Evolutionary conservation across 345 rosid species (phyloP).

Genomic region (Capsella bursapastoris): DNA sequence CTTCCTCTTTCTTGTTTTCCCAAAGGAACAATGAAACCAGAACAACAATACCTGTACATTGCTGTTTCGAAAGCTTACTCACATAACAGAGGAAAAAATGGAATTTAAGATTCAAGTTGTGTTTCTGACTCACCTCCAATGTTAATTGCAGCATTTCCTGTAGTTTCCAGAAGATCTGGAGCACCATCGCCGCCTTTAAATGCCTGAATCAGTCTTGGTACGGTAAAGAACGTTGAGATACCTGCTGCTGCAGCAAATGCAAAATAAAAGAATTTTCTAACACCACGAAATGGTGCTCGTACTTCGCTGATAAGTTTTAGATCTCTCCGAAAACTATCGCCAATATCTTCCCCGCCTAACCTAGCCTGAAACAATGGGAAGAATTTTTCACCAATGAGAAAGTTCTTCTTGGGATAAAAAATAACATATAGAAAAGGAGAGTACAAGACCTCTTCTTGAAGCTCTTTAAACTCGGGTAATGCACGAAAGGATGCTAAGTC

Average conservation of each 20-base stretch:
- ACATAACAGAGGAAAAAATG: constrained; percentile 40
- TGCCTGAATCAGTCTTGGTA: constrained; percentile 79
- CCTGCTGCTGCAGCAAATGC: constrained; percentile 94
- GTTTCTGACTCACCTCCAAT: constrained; percentile 70
- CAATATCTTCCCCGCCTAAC: constrained; percentile 95
- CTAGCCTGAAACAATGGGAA: constrained; percentile 62
- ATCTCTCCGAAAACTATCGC: constrained; percentile 86
- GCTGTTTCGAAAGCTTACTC: constrained; percentile 74
- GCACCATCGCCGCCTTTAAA: constrained; percentile 80
- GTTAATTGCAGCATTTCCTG: constrained; percentile 82
- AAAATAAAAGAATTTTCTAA: constrained; percentile 78
- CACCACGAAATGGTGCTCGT: constrained; percentile 95
- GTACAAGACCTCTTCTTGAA: constrained; percentile 83
- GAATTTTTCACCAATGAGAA: constrained; percentile 5
- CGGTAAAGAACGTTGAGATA: constrained; percentile 78
- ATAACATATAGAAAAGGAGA: neutral
- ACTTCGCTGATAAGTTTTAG: constrained; percentile 95
- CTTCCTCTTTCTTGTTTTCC: constrained; percentile 98
- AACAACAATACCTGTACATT: constrained; percentile 78
- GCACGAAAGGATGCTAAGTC: constrained; percentile 94
- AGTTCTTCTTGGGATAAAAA: neutral
- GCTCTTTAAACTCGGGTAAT: constrained; percentile 89
- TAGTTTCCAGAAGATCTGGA: constrained; percentile 76
- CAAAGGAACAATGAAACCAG: constrained; percentile 74
- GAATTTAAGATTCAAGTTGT: neutral